Conservation (phyloP, 257 asterid genomes). For the Fraxinus quadrangulata region DNA sequence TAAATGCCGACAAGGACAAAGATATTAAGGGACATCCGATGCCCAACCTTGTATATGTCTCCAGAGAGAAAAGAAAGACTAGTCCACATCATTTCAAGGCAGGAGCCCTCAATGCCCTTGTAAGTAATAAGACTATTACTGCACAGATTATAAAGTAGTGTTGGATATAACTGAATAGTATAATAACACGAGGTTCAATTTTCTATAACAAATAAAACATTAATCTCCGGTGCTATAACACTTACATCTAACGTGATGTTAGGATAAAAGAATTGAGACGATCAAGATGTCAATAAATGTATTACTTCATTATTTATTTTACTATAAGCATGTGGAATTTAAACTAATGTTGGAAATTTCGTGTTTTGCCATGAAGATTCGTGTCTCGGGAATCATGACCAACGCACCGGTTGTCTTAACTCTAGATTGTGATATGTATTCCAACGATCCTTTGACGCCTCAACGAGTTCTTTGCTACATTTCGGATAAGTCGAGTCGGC, state of each 20-base stretch:
- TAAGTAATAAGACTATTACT: conserved; percentile 14
- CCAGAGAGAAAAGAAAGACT: conserved; percentile 59
- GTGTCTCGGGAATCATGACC: conserved; percentile 69
- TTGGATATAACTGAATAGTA: too few relatives aligned
- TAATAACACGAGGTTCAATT: too few relatives aligned
- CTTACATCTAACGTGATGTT: too few relatives aligned
- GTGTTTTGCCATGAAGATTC: conserved; percentile 41
- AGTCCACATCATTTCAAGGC: conserved; percentile 71
- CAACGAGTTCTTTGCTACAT: conserved; percentile 51
- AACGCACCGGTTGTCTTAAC: conserved; percentile 71
- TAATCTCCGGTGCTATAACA: too few relatives aligned
- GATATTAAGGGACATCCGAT: conserved; percentile 42
- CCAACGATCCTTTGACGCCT: conserved; percentile 65
- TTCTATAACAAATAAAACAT: too few relatives aligned
- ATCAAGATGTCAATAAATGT: too few relatives aligned
- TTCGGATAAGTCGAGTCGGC: conserved; percentile 30
- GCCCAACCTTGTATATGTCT: conserved; percentile 72
- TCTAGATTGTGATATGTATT: conserved; percentile 80
- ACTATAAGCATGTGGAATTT: not conserved
- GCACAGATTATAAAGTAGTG: too few relatives aligned
- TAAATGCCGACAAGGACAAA: conserved; percentile 39
- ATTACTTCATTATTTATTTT: not conserved
- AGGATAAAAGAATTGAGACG: too few relatives aligned
- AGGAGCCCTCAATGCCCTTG: conserved; percentile 82
- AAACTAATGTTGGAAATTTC: not conserved